Base-by-base conservation (phyloP, 441 rosid genomes). In the Croton setiger region DNA sequence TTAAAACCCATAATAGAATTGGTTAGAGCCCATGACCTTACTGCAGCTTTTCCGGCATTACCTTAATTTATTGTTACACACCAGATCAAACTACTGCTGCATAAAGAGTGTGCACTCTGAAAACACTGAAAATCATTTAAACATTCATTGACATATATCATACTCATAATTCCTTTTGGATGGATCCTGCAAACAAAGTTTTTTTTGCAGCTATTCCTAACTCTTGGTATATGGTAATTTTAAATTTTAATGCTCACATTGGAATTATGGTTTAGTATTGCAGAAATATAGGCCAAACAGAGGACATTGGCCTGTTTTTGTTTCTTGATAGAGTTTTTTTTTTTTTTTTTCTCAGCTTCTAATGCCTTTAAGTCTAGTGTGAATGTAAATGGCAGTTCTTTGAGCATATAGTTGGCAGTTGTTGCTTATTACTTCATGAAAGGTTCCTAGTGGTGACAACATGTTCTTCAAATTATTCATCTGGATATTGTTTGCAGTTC, bases 1-100 rank as follows among this genome's bases (percentile, higher is more conserved):
- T 67, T 67, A 43, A 41, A 54, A 67, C 37, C 62, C 70, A 41
- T 20, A 7, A 18, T 55, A 31, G 39, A 66, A 33, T 54, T 43
- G 33, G 54, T 60, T 53, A 12, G 33, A 1, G 20, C 47, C 17
- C 33, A 9, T 62, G 68, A 11, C 51, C 48, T 63, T 7, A 13
- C 35, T 27, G 57, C 53, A 17, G 36, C 49, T 49, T 66, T 56
- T 54, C 18, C 18, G 12, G 12, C 54, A 9, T 55, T 67, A 54
- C 20, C 35, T 63, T 53, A 52, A 15, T 17, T 52, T 9, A 4
- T 52, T 60, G 7, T 39, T 39, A 39, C 9, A 39, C 43, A 39
- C 10, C 43, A 39, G 14, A 20, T 41, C 49, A 2, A 66, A 39
- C 14, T 33, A 6, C 6, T 4, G 20, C 49, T 66, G 12, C 17